Evolutionary conservation across 345 rosid species (phyloP), one percentile per base, ranked within the genome.

Genomic region (Leavenworthia alabamica): DNA sequence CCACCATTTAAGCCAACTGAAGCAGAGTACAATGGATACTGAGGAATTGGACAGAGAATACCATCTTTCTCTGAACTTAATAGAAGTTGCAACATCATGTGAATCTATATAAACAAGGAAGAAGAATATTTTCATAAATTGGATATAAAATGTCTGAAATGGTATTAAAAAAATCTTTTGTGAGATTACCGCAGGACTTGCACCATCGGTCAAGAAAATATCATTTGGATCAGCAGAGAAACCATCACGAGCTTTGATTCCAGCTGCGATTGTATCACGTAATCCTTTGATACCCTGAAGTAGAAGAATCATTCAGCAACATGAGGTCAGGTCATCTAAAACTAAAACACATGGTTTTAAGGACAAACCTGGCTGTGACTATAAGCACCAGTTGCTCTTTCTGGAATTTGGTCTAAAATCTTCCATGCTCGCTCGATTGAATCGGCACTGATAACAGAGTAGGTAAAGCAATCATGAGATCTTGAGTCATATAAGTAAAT

Each of bases 121-220:
- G n/a, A n/a, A n/a, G n/a, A n/a, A n/a, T n/a, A n/a, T n/a, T n/a
- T n/a, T n/a, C n/a, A n/a, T n/a, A n/a, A n/a, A n/a, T n/a, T n/a
- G n/a, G n/a, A n/a, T n/a, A n/a, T n/a, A n/a, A n/a, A n/a, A n/a
- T n/a, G n/a, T n/a, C n/a, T n/a, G n/a, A n/a, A n/a, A n/a, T n/a
- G n/a, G n/a, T n/a, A n/a, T n/a, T n/a, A n/a, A n/a, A n/a, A n/a
- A n/a, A n/a, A n/a, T n/a, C n/a, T n/a, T n/a, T n/a, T n/a, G n/a
- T n/a, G n/a, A n/a, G n/a, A n/a, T n/a, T 86, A 84, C 96, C 72
- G 80, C 96, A 13, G 89, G 95, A 63, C 95, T 91, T 58, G 95
- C 98, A 73, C 98, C 98, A 78, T 91, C 98, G 2, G 98, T 86
- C 84, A 91, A 78, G 76, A 82, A 91, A 77, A 91, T 78, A 77